Evolutionary conservation across 2,329 filamentous ascomycete genomes (phyloP).

Genomic region (Capronia epimyces): DNA sequence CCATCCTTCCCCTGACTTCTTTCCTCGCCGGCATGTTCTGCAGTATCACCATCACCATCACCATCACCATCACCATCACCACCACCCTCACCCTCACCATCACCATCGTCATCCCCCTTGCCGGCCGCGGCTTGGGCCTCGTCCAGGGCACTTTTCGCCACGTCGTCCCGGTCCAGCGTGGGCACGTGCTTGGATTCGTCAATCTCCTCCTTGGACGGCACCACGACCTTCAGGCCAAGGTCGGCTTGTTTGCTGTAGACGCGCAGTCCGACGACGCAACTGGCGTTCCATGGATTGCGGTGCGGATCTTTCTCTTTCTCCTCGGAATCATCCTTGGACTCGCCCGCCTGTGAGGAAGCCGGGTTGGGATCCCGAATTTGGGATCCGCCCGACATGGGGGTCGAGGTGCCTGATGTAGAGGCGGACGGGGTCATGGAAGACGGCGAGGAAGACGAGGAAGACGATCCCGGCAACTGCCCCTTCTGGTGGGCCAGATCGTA

Average conservation of each 20-base stretch:
- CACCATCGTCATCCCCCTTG: slow-evolving; percentile 13
- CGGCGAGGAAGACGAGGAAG: not conserved
- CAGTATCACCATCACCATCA: not conserved
- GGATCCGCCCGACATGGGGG: slow-evolving; percentile 16
- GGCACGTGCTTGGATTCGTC: slow-evolving; percentile 33
- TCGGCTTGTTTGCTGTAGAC: slow-evolving; percentile 44
- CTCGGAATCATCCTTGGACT: slow-evolving; percentile 16
- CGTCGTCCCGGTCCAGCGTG: slow-evolving; percentile 41
- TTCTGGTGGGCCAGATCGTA: slow-evolving; percentile 47
- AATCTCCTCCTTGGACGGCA: slow-evolving; percentile 35
- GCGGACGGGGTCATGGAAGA: not conserved
- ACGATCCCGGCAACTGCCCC: slow-evolving; percentile 28
- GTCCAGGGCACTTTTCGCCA: slow-evolving; percentile 26
- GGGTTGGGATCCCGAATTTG: slow-evolving; percentile 25
- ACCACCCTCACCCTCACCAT: slow-evolving; percentile 19
- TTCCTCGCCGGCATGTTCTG: too few species aligned
- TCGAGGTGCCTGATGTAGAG: slow-evolving; percentile 25
- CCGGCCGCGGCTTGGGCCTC: slow-evolving; percentile 20
- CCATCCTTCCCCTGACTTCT: too few species aligned
- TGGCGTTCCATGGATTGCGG: slow-evolving; percentile 54
- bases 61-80: not conserved
- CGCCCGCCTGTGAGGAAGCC: slow-evolving; percentile 32
- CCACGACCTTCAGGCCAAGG: slow-evolving; percentile 51
- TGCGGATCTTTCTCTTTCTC: slow-evolving; percentile 27
- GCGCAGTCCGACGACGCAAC: slow-evolving; percentile 56